Conservation (phyloP, 2,329 filamentous ascomycete species). For the Cladosporium colombiae region DNA sequence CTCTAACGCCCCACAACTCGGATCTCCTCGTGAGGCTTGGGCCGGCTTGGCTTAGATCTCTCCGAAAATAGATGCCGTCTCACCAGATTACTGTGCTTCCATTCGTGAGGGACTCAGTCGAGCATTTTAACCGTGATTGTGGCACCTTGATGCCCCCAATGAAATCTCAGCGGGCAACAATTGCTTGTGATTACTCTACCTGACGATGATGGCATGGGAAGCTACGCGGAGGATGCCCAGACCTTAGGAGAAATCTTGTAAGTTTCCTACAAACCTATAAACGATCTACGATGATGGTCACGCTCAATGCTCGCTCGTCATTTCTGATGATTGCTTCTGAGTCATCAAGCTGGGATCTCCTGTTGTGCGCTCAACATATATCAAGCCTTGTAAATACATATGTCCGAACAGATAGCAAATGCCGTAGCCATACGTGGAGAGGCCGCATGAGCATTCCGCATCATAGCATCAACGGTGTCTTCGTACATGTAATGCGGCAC, state of each 20-base stretch:
- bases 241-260: neutral
- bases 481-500: neutral
- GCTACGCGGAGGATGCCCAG: neutral
- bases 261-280: neutral
- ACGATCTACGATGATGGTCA: neutral
- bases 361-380: neutral
- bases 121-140: neutral
- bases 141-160: neutral
- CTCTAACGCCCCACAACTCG: conserved; percentile 2
- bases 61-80: neutral
- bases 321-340: neutral
- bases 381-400: neutral
- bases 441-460: neutral
- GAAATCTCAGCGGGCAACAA: neutral
- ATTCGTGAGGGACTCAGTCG: neutral
- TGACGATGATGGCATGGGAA: neutral
- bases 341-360: neutral
- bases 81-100: neutral
- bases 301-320: neutral
- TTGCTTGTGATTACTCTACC: neutral
- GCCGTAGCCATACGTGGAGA: neutral
- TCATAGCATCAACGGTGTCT: neutral
- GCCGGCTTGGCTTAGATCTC: conserved; percentile 4
- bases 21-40: neutral
- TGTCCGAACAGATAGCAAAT: neutral